Evolutionary conservation across 768 basidiomycete genomes (phyloP).

Genomic region (Leccinellum albellum): DNA sequence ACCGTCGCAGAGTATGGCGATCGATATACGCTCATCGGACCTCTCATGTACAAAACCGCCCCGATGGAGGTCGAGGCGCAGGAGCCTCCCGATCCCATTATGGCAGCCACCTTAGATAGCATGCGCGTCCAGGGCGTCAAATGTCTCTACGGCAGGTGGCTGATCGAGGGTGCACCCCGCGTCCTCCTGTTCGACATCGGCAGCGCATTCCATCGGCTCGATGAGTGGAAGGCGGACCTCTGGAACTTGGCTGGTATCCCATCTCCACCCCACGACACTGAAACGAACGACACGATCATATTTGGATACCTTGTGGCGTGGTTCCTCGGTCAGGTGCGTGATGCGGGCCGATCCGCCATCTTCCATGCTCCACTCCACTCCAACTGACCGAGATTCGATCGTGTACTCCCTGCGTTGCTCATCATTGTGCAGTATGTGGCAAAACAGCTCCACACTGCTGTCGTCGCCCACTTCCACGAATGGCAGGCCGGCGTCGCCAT

Average conservation of each 20-base stretch:
- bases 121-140: conserved; percentile 94
- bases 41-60: conserved; percentile 96
- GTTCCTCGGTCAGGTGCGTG: conserved; percentile 95
- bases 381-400: conserved; percentile 6
- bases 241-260: conserved; percentile 99
- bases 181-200: conserved; percentile 96
- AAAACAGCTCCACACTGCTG: conserved; percentile 77
- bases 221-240: conserved; percentile 98
- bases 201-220: conserved; percentile 78
- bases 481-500: conserved; percentile 99
- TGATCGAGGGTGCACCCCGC: conserved; percentile 93
- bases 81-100: conserved; percentile 78
- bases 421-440: conserved; percentile 59
- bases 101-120: conserved; percentile 68
- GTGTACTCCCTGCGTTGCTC: neutral
- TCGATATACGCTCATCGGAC: conserved; percentile 93
- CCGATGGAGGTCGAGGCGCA: conserved; percentile 98
- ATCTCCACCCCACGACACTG: conserved; percentile 91
- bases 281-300: conserved; percentile 97
- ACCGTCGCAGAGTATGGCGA: conserved; percentile 95
- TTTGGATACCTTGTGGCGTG: conserved; percentile 98
- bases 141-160: conserved; percentile 93
- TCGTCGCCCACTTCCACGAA: conserved; percentile 98
- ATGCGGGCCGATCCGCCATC: conserved; percentile 7
- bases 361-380: neutral